These are phyloP conservation scores for Echria macrotheca DNA, from an alignment of 495 filamentous ascomycete genomes.

Conservation along the genomic window DNA sequence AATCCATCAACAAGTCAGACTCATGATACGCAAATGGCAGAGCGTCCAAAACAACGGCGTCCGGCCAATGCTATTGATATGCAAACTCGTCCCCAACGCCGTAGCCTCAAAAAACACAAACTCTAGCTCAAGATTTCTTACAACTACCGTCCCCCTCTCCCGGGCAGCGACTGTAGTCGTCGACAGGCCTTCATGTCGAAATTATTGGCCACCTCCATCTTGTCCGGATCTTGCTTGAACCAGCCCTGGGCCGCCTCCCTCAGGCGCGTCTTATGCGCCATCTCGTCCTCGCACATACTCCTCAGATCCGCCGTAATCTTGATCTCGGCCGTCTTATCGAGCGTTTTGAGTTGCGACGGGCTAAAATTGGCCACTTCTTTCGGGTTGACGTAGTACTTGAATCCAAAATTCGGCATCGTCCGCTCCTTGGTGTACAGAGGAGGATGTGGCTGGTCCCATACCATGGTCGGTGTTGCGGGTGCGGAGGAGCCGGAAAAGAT, in stretches of 20 bases:
- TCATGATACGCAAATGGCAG: no score
- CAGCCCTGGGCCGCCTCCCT: conserved; percentile 80
- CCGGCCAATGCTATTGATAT: not conserved
- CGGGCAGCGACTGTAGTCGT: conserved; percentile 27
- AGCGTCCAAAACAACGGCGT: no score
- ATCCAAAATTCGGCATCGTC: conserved; percentile 60
- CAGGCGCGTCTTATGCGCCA: conserved; percentile 54
- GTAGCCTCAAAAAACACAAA: not conserved
- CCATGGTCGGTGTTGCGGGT: conserved; percentile 60
- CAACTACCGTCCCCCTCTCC: not conserved
- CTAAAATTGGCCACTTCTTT: conserved; percentile 65
- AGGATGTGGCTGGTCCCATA: conserved; percentile 59
- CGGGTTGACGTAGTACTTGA: conserved; percentile 83
- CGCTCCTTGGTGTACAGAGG: conserved; percentile 65
- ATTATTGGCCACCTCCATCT: conserved; percentile 52
- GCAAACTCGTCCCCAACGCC: not conserved
- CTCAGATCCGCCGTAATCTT: conserved; percentile 61
- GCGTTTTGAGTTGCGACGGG: conserved; percentile 56
- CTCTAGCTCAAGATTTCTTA: not conserved
- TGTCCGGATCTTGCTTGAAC: conserved; percentile 74
- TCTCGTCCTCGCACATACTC: conserved; percentile 68
- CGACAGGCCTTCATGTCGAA: conserved; percentile 37
- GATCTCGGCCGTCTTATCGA: conserved; percentile 73
- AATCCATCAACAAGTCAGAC: no score
- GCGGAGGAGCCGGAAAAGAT: conserved; percentile 59